Base-by-base conservation (phyloP, 495 filamentous ascomycete genomes). In the Penicillium arizonense region DNA sequence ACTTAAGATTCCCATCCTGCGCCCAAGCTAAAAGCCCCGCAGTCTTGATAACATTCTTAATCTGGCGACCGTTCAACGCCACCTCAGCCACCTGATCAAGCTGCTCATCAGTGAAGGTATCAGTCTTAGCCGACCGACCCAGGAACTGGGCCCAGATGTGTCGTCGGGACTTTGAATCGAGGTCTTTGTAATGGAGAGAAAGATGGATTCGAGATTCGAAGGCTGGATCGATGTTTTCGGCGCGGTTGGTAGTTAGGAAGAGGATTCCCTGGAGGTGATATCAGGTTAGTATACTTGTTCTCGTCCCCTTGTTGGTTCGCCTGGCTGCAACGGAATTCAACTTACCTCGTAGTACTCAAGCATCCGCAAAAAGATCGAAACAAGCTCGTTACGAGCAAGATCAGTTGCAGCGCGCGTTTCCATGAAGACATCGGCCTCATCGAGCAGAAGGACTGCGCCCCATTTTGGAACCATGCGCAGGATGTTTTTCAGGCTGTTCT, bases 221-320 rank as follows among this genome's bases (percentile, higher is more conserved):
- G 2, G 78, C 78, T 0, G 68, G 55, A 28, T 83, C 80, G 50
- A 84, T 76, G 32, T 70, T 56, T 5, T 69, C 63, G 13, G 74
- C 64, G 4, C 77, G 75, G 57, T 83, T 85, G 28, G 78, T 83
- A 0, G 80, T 82, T 40, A 84, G 75, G 68, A 85, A 84, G 53
- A 85, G 68, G 49, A 86, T 82, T 21, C 85, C 84, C 62, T 83
- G 58, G 79, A 82, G 34, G 32, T n/a, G 36, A 2, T 33, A 20
- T 13, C 24, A 11, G 12, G 24, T 62, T 33, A 58, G 48, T 43
- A 7, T 9, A 16, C 12, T 40, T 30, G 28, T 30, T 30, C 28
- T 7, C 28, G 6, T 30, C 4, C 9, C 28, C 6, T 7, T 30
- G 28, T 7, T 18, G 18, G 28, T 30, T 30, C 1, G 28, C 9